These are phyloP conservation scores for Penicillium sp. DNA, from an alignment of 2,329 filamentous ascomycete genomes.

Conservation along the genomic window DNA sequence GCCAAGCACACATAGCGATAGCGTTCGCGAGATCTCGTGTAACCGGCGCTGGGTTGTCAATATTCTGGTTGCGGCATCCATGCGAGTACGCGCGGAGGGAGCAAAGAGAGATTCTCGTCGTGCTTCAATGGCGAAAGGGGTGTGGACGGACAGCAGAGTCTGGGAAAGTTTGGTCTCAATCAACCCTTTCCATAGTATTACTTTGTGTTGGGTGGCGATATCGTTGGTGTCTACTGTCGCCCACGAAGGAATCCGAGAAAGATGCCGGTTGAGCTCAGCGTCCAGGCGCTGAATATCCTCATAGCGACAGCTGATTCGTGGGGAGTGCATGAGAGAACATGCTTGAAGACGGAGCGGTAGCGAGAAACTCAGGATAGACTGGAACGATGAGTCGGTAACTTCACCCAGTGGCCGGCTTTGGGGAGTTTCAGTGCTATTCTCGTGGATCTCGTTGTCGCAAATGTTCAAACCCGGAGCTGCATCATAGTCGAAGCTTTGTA, in stretches of 20 bases:
- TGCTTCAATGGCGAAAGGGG: constrained; percentile 39
- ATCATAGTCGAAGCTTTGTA: constrained; percentile 49
- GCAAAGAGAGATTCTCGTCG: constrained; percentile 32
- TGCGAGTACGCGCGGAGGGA: constrained; percentile 34
- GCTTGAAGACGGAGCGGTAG: constrained; percentile 33
- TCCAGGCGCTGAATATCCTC: constrained; percentile 43
- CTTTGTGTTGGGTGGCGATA: constrained; percentile 25
- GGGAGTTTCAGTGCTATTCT: constrained; percentile 31
- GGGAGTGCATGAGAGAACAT: constrained; percentile 38
- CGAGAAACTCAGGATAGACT: constrained; percentile 29
- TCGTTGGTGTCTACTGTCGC: constrained; percentile 17
- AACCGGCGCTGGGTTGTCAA: constrained; percentile 37
- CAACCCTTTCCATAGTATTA: constrained; percentile 32
- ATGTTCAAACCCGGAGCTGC: constrained; percentile 50
- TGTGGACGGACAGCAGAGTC: constrained; percentile 40
- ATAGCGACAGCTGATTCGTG: constrained; percentile 38
- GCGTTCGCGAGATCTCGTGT: constrained; percentile 30
- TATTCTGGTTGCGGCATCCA: constrained; percentile 40
- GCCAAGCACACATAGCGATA: constrained; percentile 36
- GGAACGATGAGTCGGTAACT: constrained; percentile 41
- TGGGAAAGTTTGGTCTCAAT: constrained; percentile 38
- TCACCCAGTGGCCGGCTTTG: constrained; percentile 28
- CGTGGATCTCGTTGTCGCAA: constrained; percentile 50
- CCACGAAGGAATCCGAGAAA: constrained; percentile 38
- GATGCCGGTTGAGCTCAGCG: constrained; percentile 36